phyloP scores from a whole-genome alignment of 768 basidiomycete species.

The Rhodotorula toruloides region DNA sequence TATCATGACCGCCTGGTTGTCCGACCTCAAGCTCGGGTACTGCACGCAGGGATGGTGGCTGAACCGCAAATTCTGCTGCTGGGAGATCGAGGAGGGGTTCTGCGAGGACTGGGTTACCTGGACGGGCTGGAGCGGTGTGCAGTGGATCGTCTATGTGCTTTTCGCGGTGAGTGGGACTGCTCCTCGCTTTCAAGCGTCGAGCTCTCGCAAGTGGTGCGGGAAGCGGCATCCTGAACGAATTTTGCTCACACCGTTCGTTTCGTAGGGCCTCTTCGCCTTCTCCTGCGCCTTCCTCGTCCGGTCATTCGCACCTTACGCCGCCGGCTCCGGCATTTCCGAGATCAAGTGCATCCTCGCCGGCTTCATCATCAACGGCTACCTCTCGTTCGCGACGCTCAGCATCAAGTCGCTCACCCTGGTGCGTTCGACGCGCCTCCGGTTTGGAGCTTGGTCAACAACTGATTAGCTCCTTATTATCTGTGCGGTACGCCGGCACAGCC shows the following conservation, averaged over 20 bases:
- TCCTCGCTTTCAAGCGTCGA: too few species aligned
- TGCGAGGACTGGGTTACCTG: slow-evolving; percentile 92
- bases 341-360: slow-evolving; percentile 97
- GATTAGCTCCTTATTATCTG: neutral
- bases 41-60: slow-evolving; percentile 94
- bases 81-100: slow-evolving; percentile 83
- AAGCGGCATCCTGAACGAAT: neutral
- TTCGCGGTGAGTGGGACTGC: slow-evolving; percentile 68
- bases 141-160: slow-evolving; percentile 78
- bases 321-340: slow-evolving; percentile 96
- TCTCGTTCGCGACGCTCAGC: slow-evolving; percentile 79
- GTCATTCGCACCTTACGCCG: slow-evolving; percentile 85
- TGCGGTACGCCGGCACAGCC: slow-evolving; percentile 56
- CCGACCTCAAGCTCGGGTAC: slow-evolving; percentile 95
- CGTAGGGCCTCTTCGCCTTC: slow-evolving; percentile 72
- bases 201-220: too few species aligned
- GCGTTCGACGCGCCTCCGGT: slow-evolving; percentile 43
- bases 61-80: slow-evolving; percentile 95
- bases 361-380: slow-evolving; percentile 93
- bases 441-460: neutral
- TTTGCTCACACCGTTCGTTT: neutral
- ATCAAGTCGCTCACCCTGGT: slow-evolving; percentile 94
- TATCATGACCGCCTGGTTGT: slow-evolving; percentile 93
- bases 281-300: slow-evolving; percentile 82
- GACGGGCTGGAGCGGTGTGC: slow-evolving; percentile 61